Evolutionary conservation across 352 stramenopile species (phyloP).

Genomic region (Elongisporangium undulatum): DNA sequence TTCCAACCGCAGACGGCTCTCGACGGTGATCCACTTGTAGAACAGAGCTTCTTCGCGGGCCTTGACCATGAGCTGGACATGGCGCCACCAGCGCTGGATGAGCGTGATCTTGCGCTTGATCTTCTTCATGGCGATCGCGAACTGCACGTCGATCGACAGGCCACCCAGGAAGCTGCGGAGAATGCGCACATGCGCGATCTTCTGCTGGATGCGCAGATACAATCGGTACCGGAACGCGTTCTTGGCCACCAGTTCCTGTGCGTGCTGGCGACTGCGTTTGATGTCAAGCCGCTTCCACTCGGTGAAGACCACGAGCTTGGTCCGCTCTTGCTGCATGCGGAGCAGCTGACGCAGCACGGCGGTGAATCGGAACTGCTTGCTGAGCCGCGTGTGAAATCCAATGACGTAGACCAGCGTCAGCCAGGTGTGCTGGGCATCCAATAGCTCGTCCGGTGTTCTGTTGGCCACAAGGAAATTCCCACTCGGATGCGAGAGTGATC

Average conservation of each 20-base stretch:
- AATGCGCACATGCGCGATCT: conserved; percentile 22
- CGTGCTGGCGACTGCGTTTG: conserved; percentile 16
- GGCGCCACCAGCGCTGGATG: conserved; percentile 64
- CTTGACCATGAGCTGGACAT: conserved; percentile 45
- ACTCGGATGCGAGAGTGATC: not conserved
- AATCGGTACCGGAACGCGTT: conserved; percentile 38
- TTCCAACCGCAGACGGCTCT: conserved; percentile 36
- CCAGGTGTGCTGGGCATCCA: conserved; percentile 24
- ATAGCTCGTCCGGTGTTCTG: not conserved
- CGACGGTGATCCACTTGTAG: conserved; percentile 47
- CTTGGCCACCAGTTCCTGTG: conserved; percentile 21
- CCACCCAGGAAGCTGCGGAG: conserved; percentile 40
- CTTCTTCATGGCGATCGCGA: conserved; percentile 56
- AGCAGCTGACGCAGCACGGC: conserved; percentile 17
- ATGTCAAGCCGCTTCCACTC: conserved; percentile 34
- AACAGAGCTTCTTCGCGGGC: conserved; percentile 46
- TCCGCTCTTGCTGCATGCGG: conserved; percentile 19
- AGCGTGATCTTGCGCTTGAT: conserved; percentile 43
- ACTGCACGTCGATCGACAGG: conserved; percentile 54
- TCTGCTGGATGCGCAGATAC: conserved; percentile 30
- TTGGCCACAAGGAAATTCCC: not conserved
- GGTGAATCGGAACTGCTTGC: conserved; percentile 17
- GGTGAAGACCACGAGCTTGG: conserved; percentile 26
- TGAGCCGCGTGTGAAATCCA: conserved; percentile 33
- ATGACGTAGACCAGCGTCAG: conserved; percentile 31